These are phyloP conservation scores for Trypanosoma conorhini DNA, from an alignment of 208 protist genomes.

Conservation along the genomic window DNA sequence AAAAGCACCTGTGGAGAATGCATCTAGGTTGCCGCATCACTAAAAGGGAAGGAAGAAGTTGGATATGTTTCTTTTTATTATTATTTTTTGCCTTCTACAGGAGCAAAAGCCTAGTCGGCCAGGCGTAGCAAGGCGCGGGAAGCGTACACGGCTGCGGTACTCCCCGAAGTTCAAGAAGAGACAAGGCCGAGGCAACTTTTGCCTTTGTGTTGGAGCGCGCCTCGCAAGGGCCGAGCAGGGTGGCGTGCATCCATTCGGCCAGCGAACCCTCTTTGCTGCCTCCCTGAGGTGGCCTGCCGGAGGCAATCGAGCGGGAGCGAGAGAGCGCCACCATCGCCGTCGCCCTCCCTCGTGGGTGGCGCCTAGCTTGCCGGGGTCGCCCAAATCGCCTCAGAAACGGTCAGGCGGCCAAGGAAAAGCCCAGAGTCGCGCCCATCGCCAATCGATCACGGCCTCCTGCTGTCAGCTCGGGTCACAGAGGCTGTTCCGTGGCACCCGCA, in stretches of 20 bases:
- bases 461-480: too few species aligned
- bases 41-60: background rate
- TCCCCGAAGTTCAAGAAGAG: background rate
- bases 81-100: background rate
- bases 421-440: background rate
- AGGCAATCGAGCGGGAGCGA: constrained; percentile 11
- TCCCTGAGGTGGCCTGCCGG: background rate
- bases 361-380: background rate
- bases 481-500: background rate
- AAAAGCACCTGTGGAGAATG: too few species aligned
- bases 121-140: background rate
- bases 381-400: background rate
- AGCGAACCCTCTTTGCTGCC: background rate
- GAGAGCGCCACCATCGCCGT: constrained; percentile 4
- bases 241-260: background rate
- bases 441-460: background rate
- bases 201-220: background rate
- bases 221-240: background rate
- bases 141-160: background rate
- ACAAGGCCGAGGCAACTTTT: background rate
- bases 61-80: background rate
- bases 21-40: too few species aligned
- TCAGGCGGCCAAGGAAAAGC: constrained; percentile 10
- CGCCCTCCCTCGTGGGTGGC: constrained; percentile 2
- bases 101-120: background rate